Conservation (phyloP, 352 stramenopile species). For the Phytophthora syringae region DNA sequence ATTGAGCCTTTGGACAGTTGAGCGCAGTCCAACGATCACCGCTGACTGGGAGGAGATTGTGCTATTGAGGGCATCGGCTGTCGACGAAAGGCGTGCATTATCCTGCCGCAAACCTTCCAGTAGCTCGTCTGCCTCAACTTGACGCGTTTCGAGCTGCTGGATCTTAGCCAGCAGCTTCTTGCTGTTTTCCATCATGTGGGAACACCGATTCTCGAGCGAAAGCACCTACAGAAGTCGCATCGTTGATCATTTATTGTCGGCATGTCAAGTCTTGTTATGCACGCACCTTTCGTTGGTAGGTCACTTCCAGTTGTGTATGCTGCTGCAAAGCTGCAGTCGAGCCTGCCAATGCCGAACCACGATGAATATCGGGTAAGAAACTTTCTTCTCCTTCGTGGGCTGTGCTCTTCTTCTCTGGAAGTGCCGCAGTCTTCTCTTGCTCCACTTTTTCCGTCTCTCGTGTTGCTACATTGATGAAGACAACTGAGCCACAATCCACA, state of each 20-base stretch:
- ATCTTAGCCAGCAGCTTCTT: constrained; percentile 74
- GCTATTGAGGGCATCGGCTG: constrained; percentile 52
- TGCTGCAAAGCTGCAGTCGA: constrained; percentile 59
- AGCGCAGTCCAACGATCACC: constrained; percentile 63
- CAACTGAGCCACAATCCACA: neutral
- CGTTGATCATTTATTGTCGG: neutral
- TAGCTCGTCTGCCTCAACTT: constrained; percentile 45
- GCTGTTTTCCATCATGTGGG: constrained; percentile 72
- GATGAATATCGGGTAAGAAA: constrained; percentile 56
- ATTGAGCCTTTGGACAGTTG: constrained; percentile 55
- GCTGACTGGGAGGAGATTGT: constrained; percentile 65
- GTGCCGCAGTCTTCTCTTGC: constrained; percentile 45
- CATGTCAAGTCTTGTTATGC: neutral
- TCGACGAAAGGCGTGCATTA: constrained; percentile 43
- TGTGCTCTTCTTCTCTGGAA: constrained; percentile 38
- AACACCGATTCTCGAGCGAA: constrained; percentile 63
- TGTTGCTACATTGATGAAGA: constrained; percentile 33
- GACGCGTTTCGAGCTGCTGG: constrained; percentile 60
- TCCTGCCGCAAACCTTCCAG: constrained; percentile 47
- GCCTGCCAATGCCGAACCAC: constrained; percentile 18
- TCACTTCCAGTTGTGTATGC: constrained; percentile 70
- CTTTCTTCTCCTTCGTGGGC: constrained; percentile 19
- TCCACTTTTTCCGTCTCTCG: constrained; percentile 56
- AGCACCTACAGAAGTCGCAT: constrained; percentile 41
- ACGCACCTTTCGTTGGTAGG: constrained; percentile 68